Conservation (phyloP, 208 protist species). For the Strigomonas culicis region DNA sequence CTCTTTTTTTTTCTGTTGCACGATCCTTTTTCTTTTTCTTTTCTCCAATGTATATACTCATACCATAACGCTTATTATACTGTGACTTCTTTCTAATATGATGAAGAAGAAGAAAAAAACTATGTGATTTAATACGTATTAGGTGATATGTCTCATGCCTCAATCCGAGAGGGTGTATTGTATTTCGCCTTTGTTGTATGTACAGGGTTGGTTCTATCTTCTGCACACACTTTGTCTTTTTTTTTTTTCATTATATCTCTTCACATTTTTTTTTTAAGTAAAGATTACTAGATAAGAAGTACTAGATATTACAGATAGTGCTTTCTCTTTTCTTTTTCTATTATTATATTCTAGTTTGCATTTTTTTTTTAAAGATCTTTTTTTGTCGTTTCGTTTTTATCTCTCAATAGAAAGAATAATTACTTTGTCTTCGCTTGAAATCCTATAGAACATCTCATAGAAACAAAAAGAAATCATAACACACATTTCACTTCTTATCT, state of each 20-base stretch:
- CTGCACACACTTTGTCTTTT: not conserved
- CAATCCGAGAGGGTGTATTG: no score
- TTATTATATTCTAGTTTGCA: not conserved
- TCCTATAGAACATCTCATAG: not conserved
- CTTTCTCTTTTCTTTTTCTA: not conserved
- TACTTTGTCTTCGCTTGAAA: not conserved
- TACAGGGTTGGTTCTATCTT: not conserved
- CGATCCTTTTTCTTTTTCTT: no score
- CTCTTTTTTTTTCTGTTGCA: no score
- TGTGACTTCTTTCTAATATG: no score
- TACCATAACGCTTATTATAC: no score
- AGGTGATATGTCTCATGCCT: no score
- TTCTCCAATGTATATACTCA: no score
- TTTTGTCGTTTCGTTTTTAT: no score
- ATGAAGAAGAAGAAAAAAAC: no score
- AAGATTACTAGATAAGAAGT: not conserved
- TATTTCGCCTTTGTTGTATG: no score
- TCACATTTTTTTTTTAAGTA: not conserved
- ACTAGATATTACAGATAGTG: not conserved
- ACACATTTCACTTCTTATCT: not conserved
- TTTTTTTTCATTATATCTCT: slow-evolving; percentile 8
- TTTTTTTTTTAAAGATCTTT: not conserved
- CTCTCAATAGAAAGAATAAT: not conserved
- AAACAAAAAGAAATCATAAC: not conserved
- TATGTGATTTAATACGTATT: no score